Conservation (phyloP, 148 eudicot genomes). For the Chenopodium berlandieri region DNA sequence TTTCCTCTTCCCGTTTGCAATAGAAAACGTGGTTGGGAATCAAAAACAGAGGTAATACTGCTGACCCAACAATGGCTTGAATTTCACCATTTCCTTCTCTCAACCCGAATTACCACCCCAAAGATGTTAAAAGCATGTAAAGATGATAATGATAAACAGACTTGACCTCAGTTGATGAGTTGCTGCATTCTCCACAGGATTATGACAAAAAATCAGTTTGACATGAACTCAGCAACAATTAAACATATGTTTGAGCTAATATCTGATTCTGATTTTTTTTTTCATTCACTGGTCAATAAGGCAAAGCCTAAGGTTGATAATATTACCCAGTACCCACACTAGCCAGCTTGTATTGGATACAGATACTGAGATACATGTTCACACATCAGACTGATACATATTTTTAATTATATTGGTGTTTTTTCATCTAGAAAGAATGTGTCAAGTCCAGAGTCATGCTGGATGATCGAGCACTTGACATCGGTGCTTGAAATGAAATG, state of each 20-base stretch:
- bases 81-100: not conserved
- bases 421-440: not conserved
- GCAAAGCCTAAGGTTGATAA: not conserved
- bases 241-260: not conserved
- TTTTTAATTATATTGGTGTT: not conserved
- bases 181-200: not conserved
- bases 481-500: not conserved
- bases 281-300: not conserved
- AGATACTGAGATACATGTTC: not conserved
- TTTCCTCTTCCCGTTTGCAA: not conserved
- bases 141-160: not conserved
- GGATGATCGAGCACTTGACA: not conserved
- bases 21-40: not conserved
- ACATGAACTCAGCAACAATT: not conserved
- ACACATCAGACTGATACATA: not conserved
- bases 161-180: not conserved
- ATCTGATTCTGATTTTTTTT: not conserved
- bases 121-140: not conserved
- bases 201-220: not conserved
- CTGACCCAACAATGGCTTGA: not conserved
- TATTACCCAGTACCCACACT: not conserved
- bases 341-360: not conserved
- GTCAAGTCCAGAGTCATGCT: not conserved
- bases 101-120: not conserved
- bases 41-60: not conserved